A percentile compares a stretch with the other conserved stretches of the same genome.
phyloP scores from a whole-genome alignment of 169 alveolate genomes.

The Eimeria maxima region DNA sequence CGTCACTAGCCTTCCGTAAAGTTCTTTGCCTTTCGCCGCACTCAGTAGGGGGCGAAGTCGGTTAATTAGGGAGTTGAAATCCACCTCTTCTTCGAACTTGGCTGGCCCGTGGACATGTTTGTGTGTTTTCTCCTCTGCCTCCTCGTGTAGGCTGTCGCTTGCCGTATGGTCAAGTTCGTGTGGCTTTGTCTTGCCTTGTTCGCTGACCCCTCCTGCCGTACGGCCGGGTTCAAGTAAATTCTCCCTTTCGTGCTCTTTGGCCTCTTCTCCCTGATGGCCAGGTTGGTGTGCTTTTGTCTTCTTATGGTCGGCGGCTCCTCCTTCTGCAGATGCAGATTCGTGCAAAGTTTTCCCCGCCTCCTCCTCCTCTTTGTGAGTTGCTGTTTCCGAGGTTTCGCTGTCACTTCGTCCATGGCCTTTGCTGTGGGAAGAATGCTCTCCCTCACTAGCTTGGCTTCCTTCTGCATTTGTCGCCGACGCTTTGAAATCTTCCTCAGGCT shows the following conservation, averaged over 20 bases:
- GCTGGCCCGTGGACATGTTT: not conserved
- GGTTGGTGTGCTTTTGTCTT: not conserved
- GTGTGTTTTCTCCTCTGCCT: not conserved
- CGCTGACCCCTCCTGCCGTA: not conserved
- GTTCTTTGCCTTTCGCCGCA: conserved; percentile 41
- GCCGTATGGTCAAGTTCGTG: not conserved
- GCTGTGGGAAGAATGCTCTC: not conserved
- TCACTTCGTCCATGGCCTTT: conserved; percentile 2
- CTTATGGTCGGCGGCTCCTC: not conserved
- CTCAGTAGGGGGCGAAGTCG: conserved; percentile 54
- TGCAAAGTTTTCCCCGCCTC: not conserved
- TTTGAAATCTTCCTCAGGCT: not conserved
- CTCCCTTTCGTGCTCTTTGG: not conserved
- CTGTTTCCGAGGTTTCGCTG: not conserved
- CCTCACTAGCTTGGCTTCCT: not conserved
- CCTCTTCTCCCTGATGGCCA: not conserved
- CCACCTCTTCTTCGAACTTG: not conserved
- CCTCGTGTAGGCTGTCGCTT: not conserved
- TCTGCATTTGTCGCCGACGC: not conserved
- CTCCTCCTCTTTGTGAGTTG: not conserved
- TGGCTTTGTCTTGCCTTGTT: not conserved
- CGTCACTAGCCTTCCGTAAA: not conserved
- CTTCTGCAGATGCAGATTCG: not conserved
- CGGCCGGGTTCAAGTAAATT: not conserved
- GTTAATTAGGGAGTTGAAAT: not conserved